phyloP scores from a whole-genome alignment of 2,329 filamentous ascomycete species.

The Hyphodiscus sp. region DNA sequence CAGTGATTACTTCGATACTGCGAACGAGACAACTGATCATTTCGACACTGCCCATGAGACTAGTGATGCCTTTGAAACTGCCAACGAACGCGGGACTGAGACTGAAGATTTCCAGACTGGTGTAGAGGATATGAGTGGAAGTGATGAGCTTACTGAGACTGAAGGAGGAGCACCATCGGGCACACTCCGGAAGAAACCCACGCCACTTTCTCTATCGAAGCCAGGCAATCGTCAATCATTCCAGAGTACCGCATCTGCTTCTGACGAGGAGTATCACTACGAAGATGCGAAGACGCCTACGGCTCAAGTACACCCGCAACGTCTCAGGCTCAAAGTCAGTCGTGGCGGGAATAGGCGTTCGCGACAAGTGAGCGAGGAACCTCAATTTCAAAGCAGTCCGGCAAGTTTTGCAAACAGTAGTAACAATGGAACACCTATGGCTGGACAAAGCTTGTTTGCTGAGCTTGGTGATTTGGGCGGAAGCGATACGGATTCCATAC shows the following conservation, averaged over 20 bases:
- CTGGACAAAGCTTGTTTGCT: slow-evolving; percentile 77
- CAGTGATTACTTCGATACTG: slow-evolving; percentile 71
- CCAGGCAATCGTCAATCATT: slow-evolving; percentile 59
- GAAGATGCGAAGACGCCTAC: slow-evolving; percentile 55
- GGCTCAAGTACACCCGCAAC: slow-evolving; percentile 54
- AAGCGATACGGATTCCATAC: slow-evolving; percentile 60
- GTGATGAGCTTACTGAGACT: slow-evolving; percentile 75
- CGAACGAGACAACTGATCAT: slow-evolving; percentile 68
- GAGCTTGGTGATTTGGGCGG: slow-evolving; percentile 74
- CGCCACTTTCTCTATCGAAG: slow-evolving; percentile 38
- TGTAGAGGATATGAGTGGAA: slow-evolving; percentile 72
- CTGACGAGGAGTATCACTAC: slow-evolving; percentile 67
- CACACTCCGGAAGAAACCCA: slow-evolving; percentile 32
- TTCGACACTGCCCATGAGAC: slow-evolving; percentile 81
- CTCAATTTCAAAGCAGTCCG: slow-evolving; percentile 51
- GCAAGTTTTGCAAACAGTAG: slow-evolving; percentile 48
- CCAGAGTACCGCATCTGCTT: slow-evolving; percentile 84
- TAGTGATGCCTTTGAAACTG: slow-evolving; percentile 62
- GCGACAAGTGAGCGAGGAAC: slow-evolving; percentile 54
- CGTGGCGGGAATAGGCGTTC: slow-evolving; percentile 57
- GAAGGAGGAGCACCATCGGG: slow-evolving; percentile 44
- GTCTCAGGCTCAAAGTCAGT: slow-evolving; percentile 65
- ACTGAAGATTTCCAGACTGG: slow-evolving; percentile 95
- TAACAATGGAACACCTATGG: slow-evolving; percentile 42
- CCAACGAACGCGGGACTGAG: slow-evolving; percentile 76